Evolutionary conservation across 805 yeast species (phyloP).

Genomic region (Grigorovia yakushimaensis): DNA sequence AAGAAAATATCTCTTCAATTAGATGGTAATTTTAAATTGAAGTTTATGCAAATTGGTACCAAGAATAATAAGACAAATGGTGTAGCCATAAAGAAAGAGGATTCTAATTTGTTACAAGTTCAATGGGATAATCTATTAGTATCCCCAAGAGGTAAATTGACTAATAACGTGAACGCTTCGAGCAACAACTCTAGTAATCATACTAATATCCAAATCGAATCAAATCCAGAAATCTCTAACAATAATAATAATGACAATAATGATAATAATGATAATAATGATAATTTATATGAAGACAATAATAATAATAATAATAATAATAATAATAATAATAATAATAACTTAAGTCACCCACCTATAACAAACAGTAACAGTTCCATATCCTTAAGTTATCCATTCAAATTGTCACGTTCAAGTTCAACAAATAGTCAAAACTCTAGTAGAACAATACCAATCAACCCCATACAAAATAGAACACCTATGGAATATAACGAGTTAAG

Average conservation of each 20-base stretch:
- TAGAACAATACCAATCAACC: neutral
- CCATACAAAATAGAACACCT: conserved; percentile 23
- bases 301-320: neutral
- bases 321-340: no score
- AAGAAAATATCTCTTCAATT: conserved; percentile 52
- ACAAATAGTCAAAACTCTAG: neutral
- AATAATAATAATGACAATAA: no score
- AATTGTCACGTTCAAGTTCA: neutral
- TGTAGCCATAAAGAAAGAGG: conserved; percentile 38
- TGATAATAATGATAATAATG: neutral
- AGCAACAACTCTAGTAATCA: neutral
- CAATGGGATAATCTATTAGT: conserved; percentile 54
- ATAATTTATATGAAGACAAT: neutral
- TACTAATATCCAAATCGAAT: neutral
- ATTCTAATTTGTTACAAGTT: conserved; percentile 55
- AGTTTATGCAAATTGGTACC: conserved; percentile 38
- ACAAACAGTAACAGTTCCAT: neutral
- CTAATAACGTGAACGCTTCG: neutral
- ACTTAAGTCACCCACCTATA: no score
- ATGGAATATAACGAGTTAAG: conserved; percentile 13
- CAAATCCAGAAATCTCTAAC: neutral
- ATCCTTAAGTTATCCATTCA: neutral
- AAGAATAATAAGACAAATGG: conserved; percentile 27
- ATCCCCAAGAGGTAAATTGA: conserved; percentile 24
- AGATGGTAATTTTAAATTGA: conserved; percentile 54